Evolutionary conservation across 2,329 filamentous ascomycete species (phyloP).

Genomic region (Amesomyces nigricolor): DNA sequence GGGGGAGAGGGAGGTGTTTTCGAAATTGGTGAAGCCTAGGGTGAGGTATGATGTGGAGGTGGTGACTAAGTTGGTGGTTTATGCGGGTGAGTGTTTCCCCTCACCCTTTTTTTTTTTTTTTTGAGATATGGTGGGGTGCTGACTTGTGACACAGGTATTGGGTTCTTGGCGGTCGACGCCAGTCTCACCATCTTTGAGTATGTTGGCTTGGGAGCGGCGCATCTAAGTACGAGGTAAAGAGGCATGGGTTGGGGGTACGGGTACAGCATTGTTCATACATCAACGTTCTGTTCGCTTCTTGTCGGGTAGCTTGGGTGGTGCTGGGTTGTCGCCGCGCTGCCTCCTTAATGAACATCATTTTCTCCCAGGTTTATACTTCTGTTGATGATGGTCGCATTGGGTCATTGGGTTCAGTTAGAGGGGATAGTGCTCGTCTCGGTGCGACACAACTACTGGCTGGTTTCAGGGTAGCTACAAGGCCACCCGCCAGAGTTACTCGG

Average conservation of each 20-base stretch:
- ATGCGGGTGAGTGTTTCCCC: conserved; percentile 57
- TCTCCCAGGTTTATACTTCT: neutral
- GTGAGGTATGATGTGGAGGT: conserved; percentile 98
- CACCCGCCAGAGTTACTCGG: no score
- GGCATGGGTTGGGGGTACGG: neutral
- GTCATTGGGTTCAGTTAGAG: no score
- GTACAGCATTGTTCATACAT: neutral
- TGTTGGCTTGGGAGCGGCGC: conserved; percentile 45
- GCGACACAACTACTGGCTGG: no score
- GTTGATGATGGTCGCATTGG: neutral
- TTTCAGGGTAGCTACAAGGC: no score
- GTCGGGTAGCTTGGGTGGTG: neutral
- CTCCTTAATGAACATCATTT: neutral
- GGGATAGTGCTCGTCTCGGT: no score
- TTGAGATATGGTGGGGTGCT: conserved; percentile 5
- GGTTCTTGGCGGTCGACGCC: conserved; percentile 70
- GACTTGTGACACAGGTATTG: conserved; percentile 54
- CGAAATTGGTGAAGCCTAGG: conserved; percentile 73
- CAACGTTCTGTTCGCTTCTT: neutral
- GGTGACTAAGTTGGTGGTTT: conserved; percentile 92
- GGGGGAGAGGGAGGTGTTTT: conserved; percentile 76
- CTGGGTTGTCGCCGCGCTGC: neutral
- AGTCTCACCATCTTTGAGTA: conserved; percentile 68
- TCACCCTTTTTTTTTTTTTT: conserved; percentile 5
- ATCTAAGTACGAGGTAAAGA: conserved; percentile 16